Conservation (phyloP, 441 rosid genomes). For the Erodium trifolium region DNA sequence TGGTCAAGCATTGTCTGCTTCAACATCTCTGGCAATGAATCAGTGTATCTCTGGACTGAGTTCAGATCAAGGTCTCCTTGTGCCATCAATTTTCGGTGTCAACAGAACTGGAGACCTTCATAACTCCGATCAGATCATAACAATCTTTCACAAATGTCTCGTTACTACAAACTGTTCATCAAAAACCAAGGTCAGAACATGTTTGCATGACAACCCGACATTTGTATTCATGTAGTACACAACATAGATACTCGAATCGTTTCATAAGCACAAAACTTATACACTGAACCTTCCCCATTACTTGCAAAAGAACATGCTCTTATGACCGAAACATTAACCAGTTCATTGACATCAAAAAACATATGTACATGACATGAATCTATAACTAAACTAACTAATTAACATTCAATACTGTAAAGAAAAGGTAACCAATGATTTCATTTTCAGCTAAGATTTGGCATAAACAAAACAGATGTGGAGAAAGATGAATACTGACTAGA, state of each 20-base stretch:
- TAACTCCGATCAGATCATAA: too few species aligned
- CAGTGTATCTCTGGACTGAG: slow-evolving; percentile 21
- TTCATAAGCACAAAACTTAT: background rate
- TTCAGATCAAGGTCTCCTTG: slow-evolving; percentile 27
- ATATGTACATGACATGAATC: background rate
- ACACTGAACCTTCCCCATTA: background rate
- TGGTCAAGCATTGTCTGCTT: slow-evolving; percentile 38
- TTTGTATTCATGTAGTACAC: background rate
- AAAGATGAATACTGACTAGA: too few species aligned
- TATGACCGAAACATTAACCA: background rate
- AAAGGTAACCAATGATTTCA: too few species aligned
- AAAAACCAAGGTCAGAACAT: background rate
- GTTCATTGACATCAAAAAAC: background rate
- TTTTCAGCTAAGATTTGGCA: too few species aligned
- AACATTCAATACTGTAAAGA: too few species aligned
- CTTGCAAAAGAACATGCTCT: background rate
- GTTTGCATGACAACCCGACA: background rate
- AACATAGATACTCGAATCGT: background rate
- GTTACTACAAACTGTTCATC: background rate
- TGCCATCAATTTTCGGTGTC: too few species aligned
- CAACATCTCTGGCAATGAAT: slow-evolving; percentile 26
- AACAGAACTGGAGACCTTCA: too few species aligned
- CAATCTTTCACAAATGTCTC: background rate
- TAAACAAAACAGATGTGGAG: too few species aligned
- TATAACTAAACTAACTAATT: too few species aligned